Conservation (phyloP, 2,329 filamentous ascomycete genomes). For the Diaporthe ilicicola region DNA sequence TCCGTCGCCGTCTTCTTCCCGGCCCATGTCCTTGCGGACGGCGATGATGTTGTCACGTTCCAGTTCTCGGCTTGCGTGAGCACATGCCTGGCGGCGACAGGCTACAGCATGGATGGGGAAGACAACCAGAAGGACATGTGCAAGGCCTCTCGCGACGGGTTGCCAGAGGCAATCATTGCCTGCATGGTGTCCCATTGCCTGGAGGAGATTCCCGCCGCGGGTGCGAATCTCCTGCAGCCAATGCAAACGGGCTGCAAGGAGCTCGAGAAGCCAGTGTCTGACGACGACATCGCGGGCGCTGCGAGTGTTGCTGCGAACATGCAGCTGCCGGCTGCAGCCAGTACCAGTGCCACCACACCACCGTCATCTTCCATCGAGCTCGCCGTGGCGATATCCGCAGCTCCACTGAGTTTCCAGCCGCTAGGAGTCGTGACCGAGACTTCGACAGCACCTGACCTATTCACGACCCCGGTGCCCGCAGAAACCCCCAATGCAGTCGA, state of each 20-base stretch:
- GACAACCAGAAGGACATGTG: conserved; percentile 31
- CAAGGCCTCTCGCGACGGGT: conserved; percentile 25
- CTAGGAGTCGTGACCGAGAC: neutral
- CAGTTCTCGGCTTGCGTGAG: conserved; percentile 28
- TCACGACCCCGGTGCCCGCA: neutral
- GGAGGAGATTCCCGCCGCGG: conserved; percentile 13
- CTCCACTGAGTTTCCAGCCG: neutral
- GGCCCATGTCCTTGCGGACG: conserved; percentile 9
- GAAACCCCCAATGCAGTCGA: neutral
- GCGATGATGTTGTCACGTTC: conserved; percentile 24
- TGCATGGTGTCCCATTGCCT: conserved; percentile 24
- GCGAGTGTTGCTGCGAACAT: conserved; percentile 8
- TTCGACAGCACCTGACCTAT: neutral
- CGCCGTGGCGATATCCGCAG: neutral
- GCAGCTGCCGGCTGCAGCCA: neutral
- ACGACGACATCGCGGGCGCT: conserved; percentile 24
- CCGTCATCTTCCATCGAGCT: neutral
- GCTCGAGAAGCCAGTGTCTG: conserved; percentile 29
- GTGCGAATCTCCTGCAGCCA: conserved; percentile 24
- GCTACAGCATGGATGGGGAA: conserved; percentile 27
- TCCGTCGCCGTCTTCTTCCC: conserved; percentile 13
- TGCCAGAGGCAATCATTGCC: conserved; percentile 17
- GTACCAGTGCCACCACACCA: neutral
- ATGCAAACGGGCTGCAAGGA: conserved; percentile 31
- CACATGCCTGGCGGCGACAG: conserved; percentile 19